phyloP scores from a whole-genome alignment of 768 basidiomycete species.

The Termitomyces sp. region DNA sequence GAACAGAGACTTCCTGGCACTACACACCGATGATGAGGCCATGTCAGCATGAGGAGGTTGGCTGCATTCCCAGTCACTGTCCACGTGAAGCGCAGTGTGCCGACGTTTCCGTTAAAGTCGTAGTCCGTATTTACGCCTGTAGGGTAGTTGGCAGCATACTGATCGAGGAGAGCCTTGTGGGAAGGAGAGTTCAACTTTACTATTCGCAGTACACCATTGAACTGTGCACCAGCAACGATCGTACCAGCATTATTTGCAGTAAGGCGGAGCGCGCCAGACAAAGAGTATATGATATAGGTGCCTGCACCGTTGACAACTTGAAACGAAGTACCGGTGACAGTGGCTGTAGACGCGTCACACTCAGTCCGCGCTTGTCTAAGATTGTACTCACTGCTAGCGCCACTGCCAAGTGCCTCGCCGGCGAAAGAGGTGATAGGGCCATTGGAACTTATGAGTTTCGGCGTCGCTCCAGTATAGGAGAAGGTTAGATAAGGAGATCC shows the following conservation, averaged over 20 bases:
- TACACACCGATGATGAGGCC: conserved; percentile 27
- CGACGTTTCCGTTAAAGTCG: conserved; percentile 21
- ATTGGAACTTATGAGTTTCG: conserved; percentile 22
- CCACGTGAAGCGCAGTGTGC: conserved; percentile 27
- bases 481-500: conserved; percentile 30
- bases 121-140: conserved; percentile 26
- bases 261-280: conserved; percentile 22
- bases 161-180: conserved; percentile 23
- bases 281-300: conserved; percentile 27
- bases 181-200: conserved; percentile 22
- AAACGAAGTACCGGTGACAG: conserved; percentile 22
- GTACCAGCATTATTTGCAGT: conserved; percentile 20
- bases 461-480: conserved; percentile 23
- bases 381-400: conserved; percentile 14
- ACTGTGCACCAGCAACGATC: conserved; percentile 15
- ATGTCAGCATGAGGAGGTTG: conserved; percentile 25
- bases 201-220: conserved; percentile 25
- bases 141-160: conserved; percentile 24
- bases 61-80: conserved; percentile 22
- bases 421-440: conserved; percentile 25
- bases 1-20: neutral
- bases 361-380: neutral
- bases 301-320: conserved; percentile 22
- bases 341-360: conserved; percentile 13
- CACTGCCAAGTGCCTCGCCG: conserved; percentile 17